These are phyloP conservation scores for Mortierella antarctica DNA, from an alignment of 192 early-diverging fungal genomes.

Conservation along the genomic window DNA sequence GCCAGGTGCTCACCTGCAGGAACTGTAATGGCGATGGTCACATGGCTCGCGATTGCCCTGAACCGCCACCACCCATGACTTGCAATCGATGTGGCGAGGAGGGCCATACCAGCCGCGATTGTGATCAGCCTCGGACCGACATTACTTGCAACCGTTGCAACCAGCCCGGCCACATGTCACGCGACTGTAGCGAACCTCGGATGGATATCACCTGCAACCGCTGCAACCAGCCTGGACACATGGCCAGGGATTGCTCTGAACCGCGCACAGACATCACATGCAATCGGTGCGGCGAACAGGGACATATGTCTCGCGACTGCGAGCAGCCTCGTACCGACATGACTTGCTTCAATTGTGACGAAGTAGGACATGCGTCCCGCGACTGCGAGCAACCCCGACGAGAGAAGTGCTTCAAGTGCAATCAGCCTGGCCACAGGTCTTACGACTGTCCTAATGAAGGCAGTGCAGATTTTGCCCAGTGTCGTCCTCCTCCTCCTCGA, in stretches of 20 bases:
- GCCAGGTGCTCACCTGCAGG: constrained; percentile 57
- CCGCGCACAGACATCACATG: constrained; percentile 7
- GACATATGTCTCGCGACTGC: constrained; percentile 18
- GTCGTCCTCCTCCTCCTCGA: constrained; percentile 16
- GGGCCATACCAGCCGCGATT: constrained; percentile 29
- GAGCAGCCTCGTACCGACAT: constrained; percentile 4
- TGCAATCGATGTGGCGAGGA: constrained; percentile 28
- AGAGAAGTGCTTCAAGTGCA: constrained; percentile 61
- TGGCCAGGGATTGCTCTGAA: constrained; percentile 18
- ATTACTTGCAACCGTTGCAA: constrained; percentile 53
- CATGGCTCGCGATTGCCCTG: constrained; percentile 57
- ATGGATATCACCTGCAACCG: constrained; percentile 8
- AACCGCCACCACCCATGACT: constrained; percentile 18
- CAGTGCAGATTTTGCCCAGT: background rate
- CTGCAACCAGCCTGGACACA: constrained; percentile 17
- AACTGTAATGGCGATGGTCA: constrained; percentile 63
- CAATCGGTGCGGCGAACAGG: constrained; percentile 36
- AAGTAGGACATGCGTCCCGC: constrained; percentile 56
- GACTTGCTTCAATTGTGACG: constrained; percentile 33
- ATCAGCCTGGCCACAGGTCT: constrained; percentile 56
- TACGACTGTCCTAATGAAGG: constrained; percentile 52
- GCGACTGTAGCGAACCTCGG: constrained; percentile 49
- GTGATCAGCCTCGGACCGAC: constrained; percentile 47
- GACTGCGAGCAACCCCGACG: constrained; percentile 45
- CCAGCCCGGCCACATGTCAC: constrained; percentile 56